Base-by-base conservation (phyloP, 208 protist species). In the Leishmania martiniquensis region DNA sequence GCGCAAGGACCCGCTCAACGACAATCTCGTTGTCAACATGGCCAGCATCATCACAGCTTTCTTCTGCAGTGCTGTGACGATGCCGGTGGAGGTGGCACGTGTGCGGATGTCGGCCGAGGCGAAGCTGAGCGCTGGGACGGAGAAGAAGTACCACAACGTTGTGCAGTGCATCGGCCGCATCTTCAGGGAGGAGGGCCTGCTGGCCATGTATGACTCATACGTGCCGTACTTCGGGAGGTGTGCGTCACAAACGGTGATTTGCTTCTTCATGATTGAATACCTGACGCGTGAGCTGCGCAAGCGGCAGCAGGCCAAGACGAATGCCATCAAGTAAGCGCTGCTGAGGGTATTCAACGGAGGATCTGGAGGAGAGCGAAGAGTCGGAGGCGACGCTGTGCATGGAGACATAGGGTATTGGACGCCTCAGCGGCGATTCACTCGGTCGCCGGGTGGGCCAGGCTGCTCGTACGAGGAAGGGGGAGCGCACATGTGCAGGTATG, bases 231-330 rank as follows among this genome's bases (percentile, higher is more conserved):
- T 96, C 72, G 81, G 83, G 74, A 89, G 95, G 60, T 98, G 94
- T 80, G 91, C 90, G 59, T 88, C 85, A 42, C 95, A 98, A 81
- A 98, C 96, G 4, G 80, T 98, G 15, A 75, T 91, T 12, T 98
- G 94, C 84, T 98, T 98, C 87, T 96, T 98, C 82, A 47, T 84
- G 45, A 93, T 98, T 76, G 96, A 98, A 77, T 93, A 94, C 82
- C 37, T 93, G 20, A 93, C 87, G 39, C 84, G 85, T 47, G 57
- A 32, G 9, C 69, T 84, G 72, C 89, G 88, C 67, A 47, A 63
- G 39, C 68, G 66, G 15, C 57, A 76, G 47, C 4, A 55, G 52
- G 52, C 15, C 5, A 55, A 55, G 20, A 22, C 52, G 52, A 55
- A 20, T 22, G 6, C n/a, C 52, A 55, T 55, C 52, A 55, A 55